Percentiles rank a stretch among this genome's conserved stretches.
These are phyloP conservation scores for Fragosphaeria purpurea DNA, from an alignment of 2,329 filamentous ascomycete species.

Conservation along the genomic window DNA sequence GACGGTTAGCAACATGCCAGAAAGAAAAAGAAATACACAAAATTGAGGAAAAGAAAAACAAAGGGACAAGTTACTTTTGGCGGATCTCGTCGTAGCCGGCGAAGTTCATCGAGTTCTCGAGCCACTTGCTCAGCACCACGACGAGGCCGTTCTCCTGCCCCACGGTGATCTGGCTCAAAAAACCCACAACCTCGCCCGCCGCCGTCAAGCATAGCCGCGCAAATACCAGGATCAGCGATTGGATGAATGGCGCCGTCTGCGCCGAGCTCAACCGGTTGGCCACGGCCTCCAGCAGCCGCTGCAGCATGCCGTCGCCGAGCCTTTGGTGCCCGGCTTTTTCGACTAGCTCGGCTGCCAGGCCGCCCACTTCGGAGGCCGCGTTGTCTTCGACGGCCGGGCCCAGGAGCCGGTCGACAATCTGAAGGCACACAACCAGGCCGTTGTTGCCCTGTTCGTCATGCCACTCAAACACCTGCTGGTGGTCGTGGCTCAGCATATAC, in stretches of 20 bases:
- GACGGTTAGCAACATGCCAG: conserved; percentile 2
- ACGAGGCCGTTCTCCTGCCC: conserved; percentile 72
- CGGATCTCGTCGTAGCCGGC: conserved; percentile 97
- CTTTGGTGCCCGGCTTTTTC: conserved; percentile 90
- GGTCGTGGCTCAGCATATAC: conserved; percentile 81
- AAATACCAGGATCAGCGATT: conserved; percentile 91
- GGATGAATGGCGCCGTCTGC: conserved; percentile 79
- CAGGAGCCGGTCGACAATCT: conserved; percentile 86
- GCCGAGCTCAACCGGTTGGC: conserved; percentile 76
- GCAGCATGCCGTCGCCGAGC: conserved; percentile 75
- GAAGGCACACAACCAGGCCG: conserved; percentile 78
- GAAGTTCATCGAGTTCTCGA: conserved; percentile 94
- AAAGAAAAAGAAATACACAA: too few species aligned
- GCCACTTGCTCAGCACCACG: conserved; percentile 86
- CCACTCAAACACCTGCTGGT: conserved; percentile 82
- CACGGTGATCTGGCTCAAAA: conserved; percentile 76
- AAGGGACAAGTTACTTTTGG: conserved; percentile 60
- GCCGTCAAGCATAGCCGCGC: conserved; percentile 78
- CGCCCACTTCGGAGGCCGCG: conserved; percentile 90
- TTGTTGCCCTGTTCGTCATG: conserved; percentile 69
- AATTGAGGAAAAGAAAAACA: not conserved
- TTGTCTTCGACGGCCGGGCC: conserved; percentile 80
- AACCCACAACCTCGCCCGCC: conserved; percentile 82
- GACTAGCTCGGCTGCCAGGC: conserved; percentile 85
- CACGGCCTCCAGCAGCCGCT: conserved; percentile 76